These are phyloP conservation scores for Cystofilobasidium capitatum DNA, from an alignment of 768 basidiomycete species.

Conservation along the genomic window DNA sequence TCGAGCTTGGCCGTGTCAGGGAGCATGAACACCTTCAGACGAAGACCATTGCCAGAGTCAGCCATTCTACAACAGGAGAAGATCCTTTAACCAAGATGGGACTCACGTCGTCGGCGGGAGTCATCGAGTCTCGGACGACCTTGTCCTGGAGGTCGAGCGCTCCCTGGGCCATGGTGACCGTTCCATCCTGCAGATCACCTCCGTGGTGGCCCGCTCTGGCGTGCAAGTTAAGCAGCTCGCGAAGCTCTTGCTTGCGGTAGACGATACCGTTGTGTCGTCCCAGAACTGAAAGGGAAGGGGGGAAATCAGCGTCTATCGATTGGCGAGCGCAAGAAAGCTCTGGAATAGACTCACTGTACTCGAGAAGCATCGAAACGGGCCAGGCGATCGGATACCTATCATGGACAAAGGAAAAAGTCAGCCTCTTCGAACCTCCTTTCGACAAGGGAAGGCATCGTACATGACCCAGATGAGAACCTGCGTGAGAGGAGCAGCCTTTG, in stretches of 20 bases:
- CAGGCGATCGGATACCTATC: constrained; percentile 13
- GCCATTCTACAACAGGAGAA: background rate
- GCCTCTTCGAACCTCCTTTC: too few species aligned
- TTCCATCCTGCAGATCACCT: constrained; percentile 76
- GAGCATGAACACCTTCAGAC: constrained; percentile 68
- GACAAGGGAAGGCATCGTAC: background rate
- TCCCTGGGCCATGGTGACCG: constrained; percentile 79
- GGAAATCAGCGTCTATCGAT: constrained; percentile 54
- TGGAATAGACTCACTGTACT: constrained; percentile 2
- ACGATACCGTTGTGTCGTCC: constrained; percentile 85
- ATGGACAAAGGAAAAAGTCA: background rate
- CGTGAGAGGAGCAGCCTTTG: constrained; percentile 7
- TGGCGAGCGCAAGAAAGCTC: background rate
- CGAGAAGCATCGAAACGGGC: constrained; percentile 12
- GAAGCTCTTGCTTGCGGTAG: constrained; percentile 66
- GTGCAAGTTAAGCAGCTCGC: constrained; percentile 85
- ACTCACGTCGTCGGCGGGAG: constrained; percentile 33
- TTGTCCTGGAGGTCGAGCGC: constrained; percentile 80
- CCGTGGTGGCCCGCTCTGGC: constrained; percentile 54
- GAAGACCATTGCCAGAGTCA: too few species aligned
- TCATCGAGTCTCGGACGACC: constrained; percentile 43
- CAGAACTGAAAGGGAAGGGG: constrained; percentile 65
- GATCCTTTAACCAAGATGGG: constrained; percentile 14
- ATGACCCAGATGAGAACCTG: background rate
- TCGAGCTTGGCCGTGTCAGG: constrained; percentile 74